These are phyloP conservation scores for Nemania serpens DNA, from an alignment of 2,329 filamentous ascomycete species.

Conservation along the genomic window DNA sequence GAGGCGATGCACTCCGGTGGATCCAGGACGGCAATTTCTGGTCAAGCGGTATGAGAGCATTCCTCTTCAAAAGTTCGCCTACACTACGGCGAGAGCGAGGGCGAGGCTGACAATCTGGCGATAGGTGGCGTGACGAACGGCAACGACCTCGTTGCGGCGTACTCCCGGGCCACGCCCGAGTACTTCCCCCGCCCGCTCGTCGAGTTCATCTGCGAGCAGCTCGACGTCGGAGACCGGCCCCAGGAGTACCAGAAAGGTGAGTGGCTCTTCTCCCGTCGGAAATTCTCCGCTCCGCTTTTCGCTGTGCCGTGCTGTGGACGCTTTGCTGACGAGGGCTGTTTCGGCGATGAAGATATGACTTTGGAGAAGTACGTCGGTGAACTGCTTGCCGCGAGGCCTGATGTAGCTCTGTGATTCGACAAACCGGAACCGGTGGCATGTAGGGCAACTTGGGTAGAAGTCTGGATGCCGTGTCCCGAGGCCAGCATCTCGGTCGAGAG, in stretches of 20 bases:
- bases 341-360: slow-evolving; percentile 4
- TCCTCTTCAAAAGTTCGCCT: neutral
- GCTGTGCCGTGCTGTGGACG: too few species aligned
- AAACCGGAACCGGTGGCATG: neutral
- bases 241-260: slow-evolving; percentile 50
- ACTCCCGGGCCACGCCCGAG: slow-evolving; percentile 49
- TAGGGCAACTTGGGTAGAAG: neutral
- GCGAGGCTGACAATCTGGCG: neutral
- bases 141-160: slow-evolving; percentile 60
- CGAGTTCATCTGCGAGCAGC: slow-evolving; percentile 50
- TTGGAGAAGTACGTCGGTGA: slow-evolving; percentile 16
- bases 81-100: too few species aligned
- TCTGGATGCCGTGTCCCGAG: too few species aligned
- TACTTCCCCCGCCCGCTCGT: slow-evolving; percentile 50
- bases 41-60: slow-evolving; percentile 53
- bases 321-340: slow-evolving; percentile 4
- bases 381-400: neutral
- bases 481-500: too few species aligned
- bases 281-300: neutral
- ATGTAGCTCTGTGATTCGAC: slow-evolving; percentile 7
- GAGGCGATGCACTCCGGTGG: slow-evolving; percentile 56
- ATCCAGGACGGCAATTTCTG: slow-evolving; percentile 58
- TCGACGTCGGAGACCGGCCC: slow-evolving; percentile 55
- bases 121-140: slow-evolving; percentile 60
- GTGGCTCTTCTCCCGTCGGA: slow-evolving; percentile 10